Base-by-base conservation (phyloP, 1,139 yeast species). In the Magnusiomyces ingens region DNA sequence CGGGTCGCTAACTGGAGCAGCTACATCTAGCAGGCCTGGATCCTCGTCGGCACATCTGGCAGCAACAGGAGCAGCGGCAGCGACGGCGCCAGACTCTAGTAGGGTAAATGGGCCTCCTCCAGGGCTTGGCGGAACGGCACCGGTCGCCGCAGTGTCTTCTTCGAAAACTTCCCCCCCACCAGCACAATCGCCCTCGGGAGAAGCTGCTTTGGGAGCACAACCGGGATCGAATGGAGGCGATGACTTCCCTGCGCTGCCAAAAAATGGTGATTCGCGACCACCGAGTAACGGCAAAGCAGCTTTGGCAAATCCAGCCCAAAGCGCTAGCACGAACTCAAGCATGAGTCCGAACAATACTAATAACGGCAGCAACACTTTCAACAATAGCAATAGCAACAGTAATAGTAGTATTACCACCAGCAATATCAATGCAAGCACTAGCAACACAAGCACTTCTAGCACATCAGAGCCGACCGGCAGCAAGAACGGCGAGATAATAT, bases 191-290 rank as follows among this genome's bases (percentile, higher is more conserved):
- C 50, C 54, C 38, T 48, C 51, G 45, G 50, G 54, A 49, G 12
- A 46, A 42, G 37, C 55, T 26, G 8, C 32, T 26, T 26, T 8
- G 32, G 32, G 32, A 44, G 43, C 52, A 55, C 29, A 22, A 57
- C 26, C 32, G 32, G 32, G 32, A 8, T 26, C 32, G 32, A 40
- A 38, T 22, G 38, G 35, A 3, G 21, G n/a, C n/a, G 62, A 60
- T 36, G 62, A 59, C 18, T 60, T 60, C 51, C 64, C 63, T 11
- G 60, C 64, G 15, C 54, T 61, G 49, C 62, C 63, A 10, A 61
- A 26, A 26, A 26, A 26, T 26, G 32, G 32, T 26, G 32, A 62
- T n/a, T 21, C 50, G 32, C 32, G 36, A 45, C 45, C 41, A 32
- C 48, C n/a, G 35, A 42, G 49, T 8, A 26, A 26, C 32, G 32